Evolutionary conservation across 2,329 filamentous ascomycete species (phyloP), one percentile per base, ranked within the genome.

Genomic region (Aspergillus novofumigatus): DNA sequence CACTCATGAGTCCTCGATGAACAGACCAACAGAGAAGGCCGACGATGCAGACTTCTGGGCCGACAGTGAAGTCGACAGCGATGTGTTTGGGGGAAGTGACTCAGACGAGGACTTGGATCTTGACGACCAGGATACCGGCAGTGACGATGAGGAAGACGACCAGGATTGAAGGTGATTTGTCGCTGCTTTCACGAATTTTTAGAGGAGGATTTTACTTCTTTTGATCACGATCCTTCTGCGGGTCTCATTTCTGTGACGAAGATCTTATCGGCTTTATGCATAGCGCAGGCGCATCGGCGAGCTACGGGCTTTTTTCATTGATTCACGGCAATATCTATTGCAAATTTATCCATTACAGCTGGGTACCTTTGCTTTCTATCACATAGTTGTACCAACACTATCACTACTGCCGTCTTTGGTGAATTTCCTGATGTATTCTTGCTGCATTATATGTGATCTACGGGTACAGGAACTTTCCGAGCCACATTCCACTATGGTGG

Each of bases 21-120:
- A 80, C 11, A 83, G 85, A 2, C 80, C 79, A 1, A 85, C 86
- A 1, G 85, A 88, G 63, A 84, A 86, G 67, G 71, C 81, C 14
- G 90, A 95, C 65, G 87, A 89, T 64, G 72, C 75, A 3, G 89
- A 90, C 59, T 95, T 95, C 71, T 94, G 91, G 88, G 85, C 84
- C 35, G 88, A 90, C 71, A 86, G 85, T 50, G 89, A 89, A 57
- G 73, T 71, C 65, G 83, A 89, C 63, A 89, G 91, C 64, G 85
- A 89, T 53, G 89, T 92, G 64, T 92, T 92, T 73, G 88, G 87
- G 9, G 88, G 87, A 17, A 90, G 87, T 66, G 89, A 91, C 63
- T 80, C 78, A 4, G 80, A 81, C 49, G 76, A 73, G 52, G 77
- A 80, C 38, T 73, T 81, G 68, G 70, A 72, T 53, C 67, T 75